Evolutionary conservation across 73 alveolate genomes (phyloP), one percentile per base, ranked within the genome.

Genomic region (Durusdinium trenchii): DNA sequence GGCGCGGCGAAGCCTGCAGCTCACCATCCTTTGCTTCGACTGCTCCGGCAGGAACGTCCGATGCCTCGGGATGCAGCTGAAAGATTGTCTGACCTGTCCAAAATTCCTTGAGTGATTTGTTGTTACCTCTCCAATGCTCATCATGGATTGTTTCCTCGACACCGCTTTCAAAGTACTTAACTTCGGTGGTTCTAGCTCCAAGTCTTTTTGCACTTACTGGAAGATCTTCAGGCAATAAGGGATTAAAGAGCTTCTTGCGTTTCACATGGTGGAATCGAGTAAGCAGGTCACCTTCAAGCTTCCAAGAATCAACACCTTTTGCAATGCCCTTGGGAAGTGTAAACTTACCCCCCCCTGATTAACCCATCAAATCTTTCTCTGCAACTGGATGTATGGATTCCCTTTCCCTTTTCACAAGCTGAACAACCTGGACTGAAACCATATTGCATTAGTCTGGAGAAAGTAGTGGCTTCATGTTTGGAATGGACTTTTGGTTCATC

Each of bases 81-180:
- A 81, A 46, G 62, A 81, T 51, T 16, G 91, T 81, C 20, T 47
- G 28, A 47, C 91, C 67, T 20, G 71, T 46, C 91, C 91, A 81
- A 28, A 3, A 6, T 14, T 18, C 69, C 12, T 26, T 18, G 23
- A 46, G 38, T 26, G 69, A 16, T 42, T 42, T 3, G 46, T 30
- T 81, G 67, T n/a, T n/a, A 16, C 50, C 91, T 1, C 71, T 47
- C 91, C 91, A 81, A 46, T 4, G 32, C 91, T 81, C 91, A 2
- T 47, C 32, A 5, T 43, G 35, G 43, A 81, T 46, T 14, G 26
- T n/a, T 42, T 81, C 46, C 67, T 45, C 50, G 7, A 32, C 67
- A 23, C 91, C 91, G 20, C 62, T 45, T 6, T 45, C 46, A 42
- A 0, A 81, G 46, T 28, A 16, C 43, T 40, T n/a, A 26, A 45